Base-by-base conservation (phyloP, 495 filamentous ascomycete species). In the Penicillium lividum region DNA sequence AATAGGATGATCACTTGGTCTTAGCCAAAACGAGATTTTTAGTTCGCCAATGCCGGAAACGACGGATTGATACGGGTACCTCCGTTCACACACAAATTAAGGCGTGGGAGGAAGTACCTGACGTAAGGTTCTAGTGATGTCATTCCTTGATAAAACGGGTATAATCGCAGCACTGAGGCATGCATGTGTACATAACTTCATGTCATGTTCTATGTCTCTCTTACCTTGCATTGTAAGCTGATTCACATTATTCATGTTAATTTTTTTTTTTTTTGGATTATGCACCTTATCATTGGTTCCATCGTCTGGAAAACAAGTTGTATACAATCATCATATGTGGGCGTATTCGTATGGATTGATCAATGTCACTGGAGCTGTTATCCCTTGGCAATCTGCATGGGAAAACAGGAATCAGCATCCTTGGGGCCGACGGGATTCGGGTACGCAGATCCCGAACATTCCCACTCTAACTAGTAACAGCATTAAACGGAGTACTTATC, bases 61-160 rank as follows among this genome's bases (percentile, higher is more conserved):
- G 59, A 69, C 63, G 58, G 63, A 42, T 44, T n/a, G 13, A 16
- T 27, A 53, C 50, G 29, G 63, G 66, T 68, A 68, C 62, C 46
- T 65, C 57, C 51, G 49, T 53, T 3, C 36, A 8, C 60, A 53
- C 58, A 65, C 57, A 58, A 53, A 44, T 10, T 57, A 58, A 29
- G 51, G 54, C 16, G 56, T 34, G 47, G 5, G 15, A 1, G 10
- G 8, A 65, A 18, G 65, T 68, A 68, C 66, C 66, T 64, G 64
- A 62, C 57, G 60, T 64, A 64, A 64, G 53, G 25, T 43, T 25
- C 33, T 28, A 27, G 40, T 69, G 67, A 69, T 69, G 67, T 69
- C 67, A 69, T 66, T 28, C n/a, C 15, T 49, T 3, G 25, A 46
- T 10, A 25, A 27, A 46, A 28, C 22, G 22, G 22, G 22, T 22